Base-by-base conservation (phyloP, 1,284 basidiomycete species). In the Ganoderma resinaceum region DNA sequence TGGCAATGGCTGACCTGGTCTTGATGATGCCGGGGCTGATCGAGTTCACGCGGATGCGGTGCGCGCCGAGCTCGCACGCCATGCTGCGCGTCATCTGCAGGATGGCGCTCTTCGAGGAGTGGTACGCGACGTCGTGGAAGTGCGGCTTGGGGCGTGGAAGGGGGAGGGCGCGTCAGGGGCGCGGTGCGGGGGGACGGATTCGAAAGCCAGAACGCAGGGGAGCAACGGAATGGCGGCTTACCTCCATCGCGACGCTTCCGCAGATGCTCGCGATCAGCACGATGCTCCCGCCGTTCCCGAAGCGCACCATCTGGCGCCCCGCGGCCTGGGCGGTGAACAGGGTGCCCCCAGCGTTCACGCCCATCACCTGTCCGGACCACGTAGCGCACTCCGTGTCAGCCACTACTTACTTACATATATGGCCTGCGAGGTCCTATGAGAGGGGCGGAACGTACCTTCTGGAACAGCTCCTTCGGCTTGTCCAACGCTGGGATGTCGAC, bases 211-310 rank as follows among this genome's bases (percentile, higher is more conserved):
- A 9, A 20, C n/a, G 18, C 7, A 6, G 43, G 18, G 20, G 1
- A 20, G 20, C 18, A n/a, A 14, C 38, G 20, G 7, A 43, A 43
- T 2, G 3, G 20, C 42, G 18, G 3, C 43, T 9, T 9, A 67
- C 84, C 62, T 73, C 91, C 94, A 79, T 82, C 87, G 81, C 92
- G 72, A 95, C 89, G 60, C 88, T 89, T 20, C 94, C 95, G 42
- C 91, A 92, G 91, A 96, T 95, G 67, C 92, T 95, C 20, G 92
- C 94, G 71, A 96, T 91, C 70, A 95, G 79, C 70, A 95, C 87
- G 72, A 96, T 94, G 72, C 93, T 95, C 0, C 94, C 95, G 9
- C 85, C 84, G 20, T 83, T 87, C 2, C 87, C 86, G 72, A 91
- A 92, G 37, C 88, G 84, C 18, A 77, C 82, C 92, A 94, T 95